phyloP scores from a whole-genome alignment of 2,329 filamentous ascomycete species.

The Fusarium vanettenii region DNA sequence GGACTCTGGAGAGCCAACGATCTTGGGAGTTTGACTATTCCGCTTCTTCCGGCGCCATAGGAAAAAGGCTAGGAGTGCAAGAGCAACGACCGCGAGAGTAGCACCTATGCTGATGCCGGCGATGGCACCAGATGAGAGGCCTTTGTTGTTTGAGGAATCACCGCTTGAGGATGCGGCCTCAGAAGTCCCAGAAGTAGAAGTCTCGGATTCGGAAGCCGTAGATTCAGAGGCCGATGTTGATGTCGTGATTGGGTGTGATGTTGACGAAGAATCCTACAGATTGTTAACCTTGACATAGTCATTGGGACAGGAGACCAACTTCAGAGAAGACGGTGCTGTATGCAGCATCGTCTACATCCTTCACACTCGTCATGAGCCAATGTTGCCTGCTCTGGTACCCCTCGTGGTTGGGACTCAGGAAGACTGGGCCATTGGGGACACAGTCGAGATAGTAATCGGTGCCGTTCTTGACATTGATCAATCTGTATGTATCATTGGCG shows the following conservation, averaged over 20 bases:
- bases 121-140: slow-evolving; percentile 17
- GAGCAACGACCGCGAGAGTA: slow-evolving; percentile 9
- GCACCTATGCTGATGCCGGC: slow-evolving; percentile 14
- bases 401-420: slow-evolving; percentile 44
- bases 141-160: not conserved
- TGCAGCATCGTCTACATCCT: slow-evolving; percentile 45
- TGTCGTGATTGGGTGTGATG: not conserved
- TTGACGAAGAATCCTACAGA: slow-evolving; percentile 9
- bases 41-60: slow-evolving; percentile 23
- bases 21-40: not conserved
- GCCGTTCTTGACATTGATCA: slow-evolving; percentile 49
- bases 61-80: slow-evolving; percentile 13
- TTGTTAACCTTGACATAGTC: not conserved
- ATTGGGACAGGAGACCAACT: slow-evolving; percentile 26
- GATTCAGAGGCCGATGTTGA: not conserved
- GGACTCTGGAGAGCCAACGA: not conserved
- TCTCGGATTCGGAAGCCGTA: not conserved
- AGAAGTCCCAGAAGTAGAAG: not conserved
- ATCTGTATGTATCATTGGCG: slow-evolving; percentile 40
- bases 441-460: slow-evolving; percentile 48
- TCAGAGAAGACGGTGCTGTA: slow-evolving; percentile 49
- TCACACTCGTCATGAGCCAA: slow-evolving; percentile 49
- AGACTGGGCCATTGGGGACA: slow-evolving; percentile 46
- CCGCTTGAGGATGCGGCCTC: not conserved
- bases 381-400: slow-evolving; percentile 46